phyloP scores from a whole-genome alignment of 1,139 yeast species.

The Yamadazyma spencermartinsiae region DNA sequence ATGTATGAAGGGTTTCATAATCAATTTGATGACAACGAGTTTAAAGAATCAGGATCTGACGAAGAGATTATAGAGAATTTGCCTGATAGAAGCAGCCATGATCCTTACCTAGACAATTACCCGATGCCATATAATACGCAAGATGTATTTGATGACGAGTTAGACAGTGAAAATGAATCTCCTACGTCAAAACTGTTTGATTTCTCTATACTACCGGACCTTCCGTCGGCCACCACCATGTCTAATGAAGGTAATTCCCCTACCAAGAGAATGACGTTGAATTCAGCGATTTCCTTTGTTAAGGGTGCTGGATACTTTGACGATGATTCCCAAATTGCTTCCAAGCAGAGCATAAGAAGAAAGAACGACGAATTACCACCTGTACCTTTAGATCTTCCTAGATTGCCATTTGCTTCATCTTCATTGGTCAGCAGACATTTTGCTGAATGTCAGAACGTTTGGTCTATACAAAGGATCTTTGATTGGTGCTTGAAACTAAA shows the following conservation, averaged over 20 bases:
- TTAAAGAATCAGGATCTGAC: constrained; percentile 1
- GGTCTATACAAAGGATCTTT: constrained; percentile 46
- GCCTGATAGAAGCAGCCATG: background rate
- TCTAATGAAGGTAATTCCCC: constrained; percentile 16
- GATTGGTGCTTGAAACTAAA: constrained; percentile 50
- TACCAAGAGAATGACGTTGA: constrained; percentile 20
- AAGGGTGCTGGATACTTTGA: constrained; percentile 15
- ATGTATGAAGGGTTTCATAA: constrained; percentile 11
- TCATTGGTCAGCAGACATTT: constrained; percentile 51
- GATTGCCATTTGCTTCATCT: constrained; percentile 56
- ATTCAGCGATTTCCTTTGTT: constrained; percentile 22
- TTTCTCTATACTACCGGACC: constrained; percentile 42
- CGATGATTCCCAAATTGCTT: constrained; percentile 9
- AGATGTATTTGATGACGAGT: constrained; percentile 16
- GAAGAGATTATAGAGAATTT: background rate
- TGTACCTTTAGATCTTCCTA: constrained; percentile 56
- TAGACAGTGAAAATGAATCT: constrained; percentile 16
- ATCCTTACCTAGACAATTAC: constrained; percentile 1
- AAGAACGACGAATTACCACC: constrained; percentile 42
- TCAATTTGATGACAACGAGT: constrained; percentile 3
- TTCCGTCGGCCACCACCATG: constrained; percentile 22
- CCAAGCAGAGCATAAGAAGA: constrained; percentile 11
- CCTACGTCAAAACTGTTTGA: constrained; percentile 37
- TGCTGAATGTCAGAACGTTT: constrained; percentile 34
- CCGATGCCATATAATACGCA: constrained; percentile 8